Evolutionary conservation across 2,329 filamentous ascomycete genomes (phyloP).

Genomic region (Claviceps monticola): DNA sequence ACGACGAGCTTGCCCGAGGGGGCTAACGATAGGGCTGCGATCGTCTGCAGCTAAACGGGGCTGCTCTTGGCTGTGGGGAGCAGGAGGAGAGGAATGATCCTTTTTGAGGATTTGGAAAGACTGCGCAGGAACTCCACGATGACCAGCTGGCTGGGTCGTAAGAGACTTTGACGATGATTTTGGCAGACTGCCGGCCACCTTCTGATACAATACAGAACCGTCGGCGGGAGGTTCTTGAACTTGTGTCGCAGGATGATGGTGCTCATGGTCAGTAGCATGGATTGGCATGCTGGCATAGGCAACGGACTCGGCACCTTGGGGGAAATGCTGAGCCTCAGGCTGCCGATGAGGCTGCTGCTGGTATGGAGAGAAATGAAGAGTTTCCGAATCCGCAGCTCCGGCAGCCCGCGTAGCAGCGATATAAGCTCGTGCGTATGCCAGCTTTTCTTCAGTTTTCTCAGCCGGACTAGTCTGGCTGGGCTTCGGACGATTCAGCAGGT

Average conservation of each 20-base stretch:
- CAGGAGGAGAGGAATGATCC: conserved; percentile 25
- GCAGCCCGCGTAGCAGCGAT: conserved; percentile 32
- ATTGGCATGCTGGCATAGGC: conserved; percentile 14
- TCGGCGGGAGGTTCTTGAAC: conserved; percentile 24
- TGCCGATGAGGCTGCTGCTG: conserved; percentile 15
- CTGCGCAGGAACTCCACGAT: conserved; percentile 17
- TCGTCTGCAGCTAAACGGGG: conserved; percentile 26
- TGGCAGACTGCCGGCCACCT: conserved; percentile 22
- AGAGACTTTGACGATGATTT: conserved; percentile 28
- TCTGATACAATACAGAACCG: conserved; percentile 23
- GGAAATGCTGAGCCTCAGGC: conserved; percentile 11
- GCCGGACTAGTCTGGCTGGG: conserved; percentile 38
- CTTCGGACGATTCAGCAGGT: conserved; percentile 70
- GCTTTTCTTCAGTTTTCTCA: neutral
- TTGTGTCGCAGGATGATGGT: conserved; percentile 6
- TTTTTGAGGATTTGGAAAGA: conserved; percentile 39
- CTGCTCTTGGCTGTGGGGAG: conserved; percentile 24
- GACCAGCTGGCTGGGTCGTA: conserved; percentile 18
- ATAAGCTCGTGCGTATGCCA: conserved; percentile 27
- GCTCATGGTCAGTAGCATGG: conserved; percentile 10
- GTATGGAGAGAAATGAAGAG: conserved; percentile 16
- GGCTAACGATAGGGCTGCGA: conserved; percentile 29
- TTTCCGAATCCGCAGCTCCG: conserved; percentile 15
- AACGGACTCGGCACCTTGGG: conserved; percentile 12
- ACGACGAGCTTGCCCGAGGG: conserved; percentile 27